Base-by-base conservation (phyloP, 148 eudicot species). In the Camellia japonica region DNA sequence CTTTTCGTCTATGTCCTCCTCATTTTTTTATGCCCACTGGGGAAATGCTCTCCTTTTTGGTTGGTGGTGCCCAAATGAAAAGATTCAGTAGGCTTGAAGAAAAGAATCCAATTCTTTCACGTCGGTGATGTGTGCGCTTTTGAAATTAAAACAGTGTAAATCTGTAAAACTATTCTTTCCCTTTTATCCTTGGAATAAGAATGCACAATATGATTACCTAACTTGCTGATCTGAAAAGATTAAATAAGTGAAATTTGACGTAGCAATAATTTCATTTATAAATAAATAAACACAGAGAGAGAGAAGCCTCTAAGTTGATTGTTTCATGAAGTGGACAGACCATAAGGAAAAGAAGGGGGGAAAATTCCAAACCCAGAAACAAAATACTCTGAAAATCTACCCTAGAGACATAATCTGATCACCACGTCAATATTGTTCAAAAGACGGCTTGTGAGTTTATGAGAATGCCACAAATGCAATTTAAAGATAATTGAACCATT, bases 21-120 rank as follows among this genome's bases (percentile, higher is more conserved):
- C 23, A n/a, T 59, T 58, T 30, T 49, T 10, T 65, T 5, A 41
- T 79, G 69, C 64, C 77, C 56, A 51, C 76, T 41, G 47, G 49
- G 56, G 44, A 71, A 68, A 71, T 62, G 61, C 76, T 54, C 19
- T 3, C 20, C 0, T 6, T 9, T 2, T 64, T 56, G 68, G 65
- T 20, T 49, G 30, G 46, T n/a, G 38, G 64, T 56, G 49, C 51
- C 54, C 19, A 70, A 15, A 46, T 11, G 75, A 49, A 56, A 46
- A 79, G 52, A 70, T 70, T 5, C 5, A 46, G 69, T 79, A 18
- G 76, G 71, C 15, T 71, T 55, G 60, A 64, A 61, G 71, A 30
- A 79, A 79, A 72, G 82, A 79, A 71, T 72, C 75, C 20, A 79
- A 79, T 79, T 79, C 81, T 43, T 79, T 52, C 74, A 3, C 56